Conservation (phyloP, 371 early-diverging fungal species). For the Rhizopus delemar region DNA sequence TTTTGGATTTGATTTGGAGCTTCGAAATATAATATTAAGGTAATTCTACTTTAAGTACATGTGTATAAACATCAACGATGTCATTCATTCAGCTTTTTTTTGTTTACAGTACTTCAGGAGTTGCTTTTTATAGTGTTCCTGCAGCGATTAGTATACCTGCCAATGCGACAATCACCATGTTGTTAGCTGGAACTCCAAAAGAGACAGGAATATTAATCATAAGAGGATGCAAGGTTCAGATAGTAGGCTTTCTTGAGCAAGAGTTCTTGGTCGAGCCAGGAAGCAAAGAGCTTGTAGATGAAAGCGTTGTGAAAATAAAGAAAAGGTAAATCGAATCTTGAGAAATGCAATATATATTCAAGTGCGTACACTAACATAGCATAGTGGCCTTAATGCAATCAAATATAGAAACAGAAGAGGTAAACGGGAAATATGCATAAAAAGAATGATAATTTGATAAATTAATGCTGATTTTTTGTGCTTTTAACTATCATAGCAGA, state of each 20-base stretch:
- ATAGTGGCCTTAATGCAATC: constrained; percentile 38
- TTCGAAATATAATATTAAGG: constrained; percentile 67
- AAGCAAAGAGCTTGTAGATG: constrained; percentile 22
- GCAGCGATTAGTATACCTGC: constrained; percentile 68
- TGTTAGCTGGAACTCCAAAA: constrained; percentile 65
- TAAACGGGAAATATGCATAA: background rate
- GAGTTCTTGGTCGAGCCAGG: constrained; percentile 58
- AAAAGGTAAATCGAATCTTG: constrained; percentile 26
- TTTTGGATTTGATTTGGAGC: constrained; percentile 78
- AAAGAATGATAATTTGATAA: background rate
- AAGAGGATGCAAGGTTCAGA: constrained; percentile 68
- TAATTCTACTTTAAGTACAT: constrained; percentile 19
- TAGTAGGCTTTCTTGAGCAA: constrained; percentile 74
- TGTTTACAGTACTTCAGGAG: constrained; percentile 58
- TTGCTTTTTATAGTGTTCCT: constrained; percentile 60
- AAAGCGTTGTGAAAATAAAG: constrained; percentile 25
- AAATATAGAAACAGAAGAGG: constrained; percentile 30
- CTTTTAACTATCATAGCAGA: background rate
- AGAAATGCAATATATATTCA: background rate
- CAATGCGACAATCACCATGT: constrained; percentile 56
- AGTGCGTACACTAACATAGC: background rate
- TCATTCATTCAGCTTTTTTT: background rate
- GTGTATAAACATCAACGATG: too few species aligned
- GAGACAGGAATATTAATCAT: constrained; percentile 63
- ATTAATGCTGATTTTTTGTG: background rate